Evolutionary conservation across 208 protist species (phyloP).

Genomic region (Spironucleus salmonicida): DNA sequence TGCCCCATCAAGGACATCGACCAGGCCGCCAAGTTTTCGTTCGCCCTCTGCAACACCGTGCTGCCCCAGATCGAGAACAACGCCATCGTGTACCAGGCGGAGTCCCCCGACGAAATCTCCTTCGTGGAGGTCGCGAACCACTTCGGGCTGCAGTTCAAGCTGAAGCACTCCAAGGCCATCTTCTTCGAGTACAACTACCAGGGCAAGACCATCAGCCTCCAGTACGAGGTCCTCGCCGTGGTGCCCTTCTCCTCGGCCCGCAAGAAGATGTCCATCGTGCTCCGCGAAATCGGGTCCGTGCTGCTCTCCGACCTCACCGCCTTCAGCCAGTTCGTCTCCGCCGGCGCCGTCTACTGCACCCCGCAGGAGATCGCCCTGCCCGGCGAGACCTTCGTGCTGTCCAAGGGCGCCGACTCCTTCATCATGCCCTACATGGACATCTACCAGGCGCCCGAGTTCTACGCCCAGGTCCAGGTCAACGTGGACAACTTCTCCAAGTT

Average conservation of each 20-base stretch:
- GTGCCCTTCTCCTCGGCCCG: constrained; percentile 15
- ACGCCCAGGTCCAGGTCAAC: neutral
- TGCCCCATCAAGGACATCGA: neutral
- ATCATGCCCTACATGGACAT: neutral
- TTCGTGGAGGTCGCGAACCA: constrained; percentile 72
- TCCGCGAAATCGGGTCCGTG: neutral
- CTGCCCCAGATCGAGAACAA: neutral
- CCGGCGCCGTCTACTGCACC: neutral
- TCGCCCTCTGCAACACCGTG: constrained; percentile 21
- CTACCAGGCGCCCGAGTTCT: neutral
- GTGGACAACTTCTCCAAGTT: neutral
- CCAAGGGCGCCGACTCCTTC: constrained; percentile 24
- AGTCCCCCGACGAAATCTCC: constrained; percentile 72
- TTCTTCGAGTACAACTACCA: neutral
- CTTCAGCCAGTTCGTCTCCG: neutral
- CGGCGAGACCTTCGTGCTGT: neutral
- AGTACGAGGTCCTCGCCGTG: neutral
- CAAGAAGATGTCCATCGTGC: constrained; percentile 5
- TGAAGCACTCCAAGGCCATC: neutral
- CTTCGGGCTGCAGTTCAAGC: constrained; percentile 49
- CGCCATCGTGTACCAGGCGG: constrained; percentile 47
- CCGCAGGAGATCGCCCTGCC: neutral
- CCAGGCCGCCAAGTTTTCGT: neutral
- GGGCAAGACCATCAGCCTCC: neutral
- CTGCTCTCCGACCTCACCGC: neutral